Base-by-base conservation (phyloP, 805 yeast genomes). In the Wickerhamomyces subpelliculosus region DNA sequence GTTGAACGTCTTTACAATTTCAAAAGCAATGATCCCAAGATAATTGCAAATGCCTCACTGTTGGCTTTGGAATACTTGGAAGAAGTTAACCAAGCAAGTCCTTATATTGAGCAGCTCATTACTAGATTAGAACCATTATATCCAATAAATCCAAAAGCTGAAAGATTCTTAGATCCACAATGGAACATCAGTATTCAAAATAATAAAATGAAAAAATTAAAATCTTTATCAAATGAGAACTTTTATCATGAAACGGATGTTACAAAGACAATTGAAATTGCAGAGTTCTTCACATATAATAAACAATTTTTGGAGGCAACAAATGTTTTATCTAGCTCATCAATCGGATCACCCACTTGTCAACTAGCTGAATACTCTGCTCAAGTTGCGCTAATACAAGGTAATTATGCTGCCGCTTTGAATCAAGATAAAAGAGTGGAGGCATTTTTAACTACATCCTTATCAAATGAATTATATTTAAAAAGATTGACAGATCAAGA, bases 361-460 rank as follows among this genome's bases (percentile, higher is more conserved):
- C 45, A 38, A 12, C 21, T 51, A 17, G 44, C 52, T 8, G 54
- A 52, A 27, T 18, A 32, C 11, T 31, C 48, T 4, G 49, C 52
- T 2, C 54, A 53, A 29, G 35, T 46, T n/a, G 52, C 53, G 1
- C 27, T 54, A 1, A 27, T 54, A 8, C 55, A 51, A 29, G 47
- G 45, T 39, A 30, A 35, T 38, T 30, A 20, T 24, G 12, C 33
- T 40, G 3, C 38, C 41, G 3, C 29, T 43, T 12, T 27, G 7
- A 40, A 48, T 9, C 59, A 51, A 33, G 57, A 52, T 24, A 54
- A 54, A 32, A 44, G 45, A 8, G 37, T 51, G 11, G 55, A 53
- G 5, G 40, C 47, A 3, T 51, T 51, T 28, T 17, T 54, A 8
- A 36, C 49, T 6, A 43, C 48, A 12, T 41, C 55, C 3, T 27